Evolutionary conservation across 306 rosid genomes (phyloP), one percentile per base, ranked within the genome.

Genomic region (Prunus padus): DNA sequence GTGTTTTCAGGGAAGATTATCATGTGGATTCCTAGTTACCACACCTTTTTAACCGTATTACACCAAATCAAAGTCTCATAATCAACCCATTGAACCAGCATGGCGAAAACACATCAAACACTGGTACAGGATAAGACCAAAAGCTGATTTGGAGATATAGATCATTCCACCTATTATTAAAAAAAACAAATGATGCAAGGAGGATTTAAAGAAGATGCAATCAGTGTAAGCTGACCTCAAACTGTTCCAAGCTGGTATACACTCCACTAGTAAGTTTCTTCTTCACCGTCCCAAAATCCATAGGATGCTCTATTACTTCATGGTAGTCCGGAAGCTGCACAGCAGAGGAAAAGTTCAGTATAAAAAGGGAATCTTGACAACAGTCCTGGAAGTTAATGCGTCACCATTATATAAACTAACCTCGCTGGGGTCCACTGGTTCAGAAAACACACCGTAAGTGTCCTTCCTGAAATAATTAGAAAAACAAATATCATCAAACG

Each of bases 321-420:
- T 79, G 87, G 75, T 89, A 89, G 78, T 89, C 94, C 19, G 94
- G 94, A 70, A 89, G 91, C 94, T 89, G 81, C 86, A 65, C 66
- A 55, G 11, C 54, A 20, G 31, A 70, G 14, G 73, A 37, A 26
- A 63, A 70, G 42, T 8, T 19, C 11, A 46, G 40, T 37, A 71
- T 1, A 80, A 40, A 44, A 68, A n/a, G 13, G 12, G 8, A 77
- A 72, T n/a, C 64, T 31, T 45, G 28, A 79, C 28, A 45, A 13
- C 65, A 67, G 28, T 25, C 78, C 67, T 44, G 72, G 71, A 76
- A 72, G 33, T 51, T 42, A 73, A 69, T 54, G 76, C 74, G 46
- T 60, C 82, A 67, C 76, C 83, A 81, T 60, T 71, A 50, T 25
- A 71, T 61, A 73, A 81, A 80, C 88, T 74, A 77, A 89, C 94